phyloP scores from a whole-genome alignment of 176 grass and related monocot genomes.

The Panicum miliaceum region DNA sequence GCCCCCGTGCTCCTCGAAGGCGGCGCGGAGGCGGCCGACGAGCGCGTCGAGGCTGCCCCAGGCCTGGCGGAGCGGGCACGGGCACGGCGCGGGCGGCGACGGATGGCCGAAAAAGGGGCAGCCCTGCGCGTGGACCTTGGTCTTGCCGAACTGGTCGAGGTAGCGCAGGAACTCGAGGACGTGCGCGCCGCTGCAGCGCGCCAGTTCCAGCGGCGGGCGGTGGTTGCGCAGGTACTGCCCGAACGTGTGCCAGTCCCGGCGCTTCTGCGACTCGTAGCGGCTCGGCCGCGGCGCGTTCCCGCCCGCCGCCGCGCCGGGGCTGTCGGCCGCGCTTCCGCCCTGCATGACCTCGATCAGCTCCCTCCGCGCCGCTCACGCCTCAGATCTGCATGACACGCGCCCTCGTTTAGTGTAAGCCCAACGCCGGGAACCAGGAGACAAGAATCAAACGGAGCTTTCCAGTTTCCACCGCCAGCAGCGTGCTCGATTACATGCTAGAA shows the following conservation, averaged over 20 bases:
- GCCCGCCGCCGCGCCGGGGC: slow-evolving; percentile 27
- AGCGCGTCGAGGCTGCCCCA: slow-evolving; percentile 86
- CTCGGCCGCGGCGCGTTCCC: slow-evolving; percentile 47
- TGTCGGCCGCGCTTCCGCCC: slow-evolving; percentile 39
- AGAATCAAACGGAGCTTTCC: not conserved
- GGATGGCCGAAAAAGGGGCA: slow-evolving; percentile 88
- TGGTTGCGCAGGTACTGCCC: slow-evolving; percentile 86
- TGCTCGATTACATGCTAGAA: slow-evolving; percentile 6
- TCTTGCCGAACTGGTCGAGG: slow-evolving; percentile 90
- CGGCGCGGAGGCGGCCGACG: slow-evolving; percentile 77
- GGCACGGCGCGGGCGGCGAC: slow-evolving; percentile 64
- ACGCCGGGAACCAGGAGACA: not conserved
- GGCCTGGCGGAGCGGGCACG: slow-evolving; percentile 67
- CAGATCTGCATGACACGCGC: slow-evolving; percentile 48
- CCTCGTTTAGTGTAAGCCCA: not conserved
- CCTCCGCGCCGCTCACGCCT: not conserved
- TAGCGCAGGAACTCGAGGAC: slow-evolving; percentile 84
- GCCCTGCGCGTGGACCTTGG: slow-evolving; percentile 60
- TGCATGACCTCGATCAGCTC: slow-evolving; percentile 30
- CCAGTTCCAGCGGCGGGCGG: slow-evolving; percentile 73
- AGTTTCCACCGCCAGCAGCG: not conserved
- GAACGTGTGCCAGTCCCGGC: slow-evolving; percentile 88
- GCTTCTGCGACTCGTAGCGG: slow-evolving; percentile 88
- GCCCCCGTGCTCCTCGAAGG: slow-evolving; percentile 85
- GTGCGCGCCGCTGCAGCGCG: slow-evolving; percentile 81